These are phyloP conservation scores for Aspergillus brasiliensis DNA, from an alignment of 2,329 filamentous ascomycete species.

Conservation along the genomic window DNA sequence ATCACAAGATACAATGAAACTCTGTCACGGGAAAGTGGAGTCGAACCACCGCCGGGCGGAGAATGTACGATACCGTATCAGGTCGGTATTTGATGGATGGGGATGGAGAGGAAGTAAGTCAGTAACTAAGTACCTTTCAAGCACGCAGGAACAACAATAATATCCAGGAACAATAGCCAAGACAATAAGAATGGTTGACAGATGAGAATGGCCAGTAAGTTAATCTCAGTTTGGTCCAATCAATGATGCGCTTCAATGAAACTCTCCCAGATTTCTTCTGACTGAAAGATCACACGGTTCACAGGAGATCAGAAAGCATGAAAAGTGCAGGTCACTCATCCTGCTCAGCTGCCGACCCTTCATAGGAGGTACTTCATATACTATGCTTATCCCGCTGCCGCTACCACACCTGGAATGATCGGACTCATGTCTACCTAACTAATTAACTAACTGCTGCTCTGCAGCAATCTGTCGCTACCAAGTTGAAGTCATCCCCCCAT, in stretches of 20 bases:
- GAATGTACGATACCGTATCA: background rate
- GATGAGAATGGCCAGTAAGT: no score
- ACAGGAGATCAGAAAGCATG: no score
- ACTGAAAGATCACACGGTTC: no score
- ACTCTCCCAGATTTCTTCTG: no score
- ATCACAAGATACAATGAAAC: background rate
- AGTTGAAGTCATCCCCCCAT: background rate
- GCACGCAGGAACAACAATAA: no score
- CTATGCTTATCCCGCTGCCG: background rate
- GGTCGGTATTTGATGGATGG: background rate
- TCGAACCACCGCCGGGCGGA: background rate
- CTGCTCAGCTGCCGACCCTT: background rate
- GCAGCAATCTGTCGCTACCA: background rate
- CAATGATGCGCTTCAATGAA: no score
- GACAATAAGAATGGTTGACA: no score
- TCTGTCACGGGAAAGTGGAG: constrained; percentile 5
- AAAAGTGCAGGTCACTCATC: no score
- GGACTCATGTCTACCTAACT: background rate
- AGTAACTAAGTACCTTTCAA: background rate
- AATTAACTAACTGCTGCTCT: background rate
- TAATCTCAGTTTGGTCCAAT: no score
- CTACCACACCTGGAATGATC: background rate
- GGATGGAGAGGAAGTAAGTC: background rate
- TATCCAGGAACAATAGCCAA: no score
- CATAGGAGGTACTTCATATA: no score